Evolutionary conservation across 2,329 filamentous ascomycete species (phyloP), one percentile per base, ranked within the genome.

Genomic region (Daldinia eschscholtzii): DNA sequence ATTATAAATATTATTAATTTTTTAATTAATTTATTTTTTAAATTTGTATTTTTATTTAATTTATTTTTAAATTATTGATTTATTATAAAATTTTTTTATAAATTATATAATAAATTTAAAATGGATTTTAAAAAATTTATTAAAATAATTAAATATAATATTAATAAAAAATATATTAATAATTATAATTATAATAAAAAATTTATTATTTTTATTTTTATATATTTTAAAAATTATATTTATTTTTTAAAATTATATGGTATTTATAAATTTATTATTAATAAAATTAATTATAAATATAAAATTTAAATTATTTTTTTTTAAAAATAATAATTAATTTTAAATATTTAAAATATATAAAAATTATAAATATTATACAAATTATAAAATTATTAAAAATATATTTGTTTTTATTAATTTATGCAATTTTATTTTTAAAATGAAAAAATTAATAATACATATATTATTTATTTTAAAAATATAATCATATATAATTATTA

Each of bases 381-480:
- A 42, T 42, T 42, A 42, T 42, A 42, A 42, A 4, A 13, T 42
- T 42, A 42, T 42, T 42, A 42, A 42, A 42, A 13, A 42, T 42
- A 42, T 5, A 42, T 18, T 42, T 42, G 12, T 42, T 42, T 42
- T 9, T 18, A 13, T 42, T 42, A 13, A 18, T 42, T 42, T 42
- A 42, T 42, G 12, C 10, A 3, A 13, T 42, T 42, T 42, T 42
- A 42, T 18, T 42, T 13, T 42, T 18, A 18, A 42, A 13, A 42
- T 42, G 12, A 42, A 42, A 42, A 42, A 42, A 42, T 42, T 42
- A 13, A 42, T 42, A 42, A 42, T 4, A 13, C n/a, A 13, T 18
- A 42, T 42, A 42, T 42, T 42, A 4, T 42, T 42, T 4, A 42
- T 4, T 18, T 18, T 5, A 42, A 42, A 13, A 42, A 42, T 42